Percentiles rank a stretch among this genome's conserved stretches.
phyloP scores from a whole-genome alignment of 805 yeast species.

The Candida tibetensis region DNA sequence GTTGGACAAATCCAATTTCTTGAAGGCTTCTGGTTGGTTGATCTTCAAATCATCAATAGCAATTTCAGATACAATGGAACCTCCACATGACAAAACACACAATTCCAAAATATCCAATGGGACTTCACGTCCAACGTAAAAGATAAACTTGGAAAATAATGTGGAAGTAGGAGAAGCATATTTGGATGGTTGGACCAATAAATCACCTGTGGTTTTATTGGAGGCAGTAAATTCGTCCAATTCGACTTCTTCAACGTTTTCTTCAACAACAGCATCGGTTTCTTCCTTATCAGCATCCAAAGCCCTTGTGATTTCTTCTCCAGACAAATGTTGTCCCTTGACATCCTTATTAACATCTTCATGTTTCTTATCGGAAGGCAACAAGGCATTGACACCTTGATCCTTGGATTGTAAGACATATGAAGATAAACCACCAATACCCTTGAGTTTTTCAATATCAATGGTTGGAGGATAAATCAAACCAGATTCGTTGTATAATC shows the following conservation, averaged over 20 bases:
- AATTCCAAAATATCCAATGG: conserved; percentile 89
- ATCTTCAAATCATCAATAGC: conserved; percentile 72
- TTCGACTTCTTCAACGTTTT: conserved; percentile 22
- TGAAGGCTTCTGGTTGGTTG: conserved; percentile 43
- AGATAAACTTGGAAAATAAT: conserved; percentile 71
- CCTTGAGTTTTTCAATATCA: conserved; percentile 67
- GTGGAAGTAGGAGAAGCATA: conserved; percentile 56
- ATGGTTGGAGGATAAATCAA: conserved; percentile 90
- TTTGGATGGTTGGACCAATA: conserved; percentile 62
- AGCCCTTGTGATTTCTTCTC: conserved; percentile 47
- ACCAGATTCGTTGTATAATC: conserved; percentile 80
- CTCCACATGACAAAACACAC: conserved; percentile 82
- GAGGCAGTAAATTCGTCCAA: conserved; percentile 71
- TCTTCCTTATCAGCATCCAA: conserved; percentile 47
- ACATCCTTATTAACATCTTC: conserved; percentile 16
- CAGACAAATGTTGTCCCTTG: conserved; percentile 38
- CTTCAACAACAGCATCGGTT: conserved; percentile 42
- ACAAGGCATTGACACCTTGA: conserved; percentile 32
- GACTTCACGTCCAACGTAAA: conserved; percentile 93
- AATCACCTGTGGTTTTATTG: conserved; percentile 65
- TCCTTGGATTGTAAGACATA: conserved; percentile 65
- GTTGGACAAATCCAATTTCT: conserved; percentile 55
- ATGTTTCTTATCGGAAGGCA: conserved; percentile 30
- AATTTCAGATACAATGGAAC: conserved; percentile 79
- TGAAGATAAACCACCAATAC: conserved; percentile 85